Conservation (phyloP, 2,329 filamentous ascomycete genomes). For the Incumbomyces delicatus region DNA sequence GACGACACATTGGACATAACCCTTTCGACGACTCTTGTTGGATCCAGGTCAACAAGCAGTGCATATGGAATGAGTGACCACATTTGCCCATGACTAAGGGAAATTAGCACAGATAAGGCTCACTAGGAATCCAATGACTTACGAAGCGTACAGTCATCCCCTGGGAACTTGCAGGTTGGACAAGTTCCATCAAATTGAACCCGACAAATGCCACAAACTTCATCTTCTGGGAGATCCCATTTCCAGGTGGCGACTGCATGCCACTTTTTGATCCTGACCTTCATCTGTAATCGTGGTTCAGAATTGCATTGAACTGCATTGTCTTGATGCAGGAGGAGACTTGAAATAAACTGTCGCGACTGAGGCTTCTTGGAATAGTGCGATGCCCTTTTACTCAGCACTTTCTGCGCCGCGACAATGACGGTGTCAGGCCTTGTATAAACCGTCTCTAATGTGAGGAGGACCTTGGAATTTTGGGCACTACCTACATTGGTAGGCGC, state of each 20-base stretch:
- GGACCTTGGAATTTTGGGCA: too few relatives aligned
- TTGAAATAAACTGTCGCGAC: too few relatives aligned
- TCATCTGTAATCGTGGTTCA: conserved; percentile 50
- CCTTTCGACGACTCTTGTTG: conserved; percentile 88
- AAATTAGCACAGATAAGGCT: conserved; percentile 3
- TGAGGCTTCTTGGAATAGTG: too few relatives aligned
- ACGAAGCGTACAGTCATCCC: conserved; percentile 90
- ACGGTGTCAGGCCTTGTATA: too few relatives aligned
- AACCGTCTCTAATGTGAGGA: too few relatives aligned
- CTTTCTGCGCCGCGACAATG: too few relatives aligned
- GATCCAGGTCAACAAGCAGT: conserved; percentile 94
- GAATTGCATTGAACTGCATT: neutral
- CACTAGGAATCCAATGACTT: conserved; percentile 28
- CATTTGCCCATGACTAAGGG: conserved; percentile 81
- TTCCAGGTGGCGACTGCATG: conserved; percentile 92
- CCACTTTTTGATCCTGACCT: conserved; percentile 89
- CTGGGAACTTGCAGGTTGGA: conserved; percentile 94
- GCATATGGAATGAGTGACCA: conserved; percentile 97
- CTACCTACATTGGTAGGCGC: too few relatives aligned
- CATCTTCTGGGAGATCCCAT: conserved; percentile 95
- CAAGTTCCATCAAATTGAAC: conserved; percentile 97
- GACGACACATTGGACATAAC: conserved; percentile 95
- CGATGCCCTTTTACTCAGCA: too few relatives aligned
- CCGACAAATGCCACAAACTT: conserved; percentile 97
- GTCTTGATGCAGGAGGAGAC: too few relatives aligned